phyloP scores from a whole-genome alignment of 2,329 filamentous ascomycete genomes.

The Aspergillus quadrilineatus region DNA sequence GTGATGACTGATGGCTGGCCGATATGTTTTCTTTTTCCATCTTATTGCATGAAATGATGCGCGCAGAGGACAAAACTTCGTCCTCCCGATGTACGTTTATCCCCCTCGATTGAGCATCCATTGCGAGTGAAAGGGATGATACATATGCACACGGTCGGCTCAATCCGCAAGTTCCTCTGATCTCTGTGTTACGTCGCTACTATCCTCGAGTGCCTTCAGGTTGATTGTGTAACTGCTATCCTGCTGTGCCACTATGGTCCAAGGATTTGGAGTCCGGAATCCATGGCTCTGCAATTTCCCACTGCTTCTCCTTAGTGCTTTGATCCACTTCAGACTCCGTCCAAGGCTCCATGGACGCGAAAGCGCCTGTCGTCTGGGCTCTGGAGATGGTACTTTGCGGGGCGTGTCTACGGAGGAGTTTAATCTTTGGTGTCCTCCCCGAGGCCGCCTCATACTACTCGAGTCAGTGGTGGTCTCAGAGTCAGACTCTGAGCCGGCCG shows the following conservation, averaged over 20 bases:
- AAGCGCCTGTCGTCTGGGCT: neutral
- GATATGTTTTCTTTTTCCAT: constrained; percentile 2
- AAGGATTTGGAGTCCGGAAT: constrained; percentile 9
- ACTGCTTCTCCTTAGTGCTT: neutral
- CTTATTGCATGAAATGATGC: neutral
- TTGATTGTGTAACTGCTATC: neutral
- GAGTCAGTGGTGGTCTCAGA: neutral
- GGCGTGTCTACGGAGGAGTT: neutral
- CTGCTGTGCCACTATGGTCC: constrained; percentile 11
- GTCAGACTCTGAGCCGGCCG: neutral
- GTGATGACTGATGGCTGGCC: neutral
- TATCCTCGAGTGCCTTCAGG: neutral
- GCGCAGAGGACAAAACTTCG: neutral
- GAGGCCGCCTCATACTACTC: neutral
- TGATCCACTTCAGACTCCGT: neutral
- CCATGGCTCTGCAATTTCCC: constrained; percentile 12
- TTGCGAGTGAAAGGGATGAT: constrained; percentile 6
- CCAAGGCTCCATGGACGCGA: neutral
- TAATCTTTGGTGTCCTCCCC: constrained; percentile 4
- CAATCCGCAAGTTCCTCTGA: neutral
- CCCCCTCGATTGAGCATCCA: constrained; percentile 1
- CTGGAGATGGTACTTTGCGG: constrained; percentile 7
- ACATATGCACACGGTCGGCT: neutral
- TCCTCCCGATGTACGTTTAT: neutral
- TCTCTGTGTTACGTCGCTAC: constrained; percentile 4